Percentiles rank a stretch among this genome's conserved stretches.
These are phyloP conservation scores for Orbilia ellipsospora DNA, from an alignment of 2,329 filamentous ascomycete species.

Conservation along the genomic window DNA sequence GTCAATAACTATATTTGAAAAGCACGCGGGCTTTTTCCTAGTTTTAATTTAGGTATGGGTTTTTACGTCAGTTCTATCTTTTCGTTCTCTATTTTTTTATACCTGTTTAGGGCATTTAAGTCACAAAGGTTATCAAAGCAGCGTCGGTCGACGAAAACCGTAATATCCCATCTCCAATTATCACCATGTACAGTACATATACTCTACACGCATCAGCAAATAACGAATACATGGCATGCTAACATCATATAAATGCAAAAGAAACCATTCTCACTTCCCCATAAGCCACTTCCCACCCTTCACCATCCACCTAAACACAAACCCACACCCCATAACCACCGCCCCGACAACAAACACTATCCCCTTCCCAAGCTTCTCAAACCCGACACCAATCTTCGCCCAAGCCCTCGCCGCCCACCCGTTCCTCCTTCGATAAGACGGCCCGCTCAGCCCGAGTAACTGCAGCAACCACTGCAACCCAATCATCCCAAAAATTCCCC, in stretches of 20 bases:
- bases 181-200: no score
- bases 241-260: not conserved
- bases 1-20: no score
- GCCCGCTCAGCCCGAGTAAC: slow-evolving; percentile 1
- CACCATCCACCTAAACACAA: not conserved
- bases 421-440: not conserved
- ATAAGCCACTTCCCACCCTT: not conserved
- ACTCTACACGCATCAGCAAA: no score
- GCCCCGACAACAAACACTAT: not conserved
- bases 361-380: not conserved
- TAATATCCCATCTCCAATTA: no score
- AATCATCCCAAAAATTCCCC: slow-evolving; percentile 14
- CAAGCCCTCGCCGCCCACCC: not conserved
- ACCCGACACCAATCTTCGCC: not conserved
- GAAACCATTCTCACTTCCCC: not conserved
- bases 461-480: slow-evolving; percentile 30
- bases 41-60: no score
- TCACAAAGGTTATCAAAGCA: no score
- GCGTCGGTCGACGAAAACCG: no score
- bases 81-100: no score
- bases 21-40: no score
- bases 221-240: not conserved
- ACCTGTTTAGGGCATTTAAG: no score
- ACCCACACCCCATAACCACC: not conserved
- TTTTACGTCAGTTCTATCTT: no score